Conservation (phyloP, 768 basidiomycete genomes). For the Candolleomyces eurysporus region DNA sequence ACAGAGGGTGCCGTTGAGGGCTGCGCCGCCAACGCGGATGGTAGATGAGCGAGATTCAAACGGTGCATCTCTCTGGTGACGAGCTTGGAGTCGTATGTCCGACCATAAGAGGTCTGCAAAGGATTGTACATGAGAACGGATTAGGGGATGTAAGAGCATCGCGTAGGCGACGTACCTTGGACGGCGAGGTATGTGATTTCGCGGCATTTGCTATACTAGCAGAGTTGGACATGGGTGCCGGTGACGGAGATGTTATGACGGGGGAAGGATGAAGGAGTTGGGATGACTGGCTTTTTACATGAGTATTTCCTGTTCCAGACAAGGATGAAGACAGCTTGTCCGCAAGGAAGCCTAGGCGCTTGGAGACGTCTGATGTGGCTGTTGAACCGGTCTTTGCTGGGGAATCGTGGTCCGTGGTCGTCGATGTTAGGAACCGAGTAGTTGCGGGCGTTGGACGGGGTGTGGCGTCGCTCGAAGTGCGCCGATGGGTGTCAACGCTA, state of each 20-base stretch:
- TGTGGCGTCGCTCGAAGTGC: conserved; percentile 50
- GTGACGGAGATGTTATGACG: conserved; percentile 20
- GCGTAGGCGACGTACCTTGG: conserved; percentile 28
- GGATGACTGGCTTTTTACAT: conserved; percentile 28
- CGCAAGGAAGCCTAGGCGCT: conserved; percentile 41
- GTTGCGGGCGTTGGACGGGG: conserved; percentile 45
- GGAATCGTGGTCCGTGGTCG: conserved; percentile 29
- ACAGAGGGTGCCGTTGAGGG: conserved; percentile 50
- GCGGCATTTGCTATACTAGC: conserved; percentile 27
- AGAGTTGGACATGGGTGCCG: conserved; percentile 31
- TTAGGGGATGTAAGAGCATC: not conserved
- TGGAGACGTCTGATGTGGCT: conserved; percentile 26
- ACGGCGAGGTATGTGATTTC: conserved; percentile 50
- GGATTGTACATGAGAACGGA: conserved; percentile 11
- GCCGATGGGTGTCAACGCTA: conserved; percentile 30
- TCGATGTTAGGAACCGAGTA: conserved; percentile 30
- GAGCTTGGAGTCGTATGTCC: conserved; percentile 78
- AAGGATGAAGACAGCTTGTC: conserved; percentile 42
- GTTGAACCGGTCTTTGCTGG: conserved; percentile 22
- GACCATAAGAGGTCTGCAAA: conserved; percentile 52
- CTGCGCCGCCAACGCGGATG: conserved; percentile 50
- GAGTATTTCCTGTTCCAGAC: conserved; percentile 28
- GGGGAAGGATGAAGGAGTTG: conserved; percentile 33
- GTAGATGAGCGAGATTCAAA: conserved; percentile 56
- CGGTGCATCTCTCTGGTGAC: conserved; percentile 86